These are phyloP conservation scores for Xeromyces bisporus DNA, from an alignment of 495 filamentous ascomycete genomes.

Conservation along the genomic window DNA sequence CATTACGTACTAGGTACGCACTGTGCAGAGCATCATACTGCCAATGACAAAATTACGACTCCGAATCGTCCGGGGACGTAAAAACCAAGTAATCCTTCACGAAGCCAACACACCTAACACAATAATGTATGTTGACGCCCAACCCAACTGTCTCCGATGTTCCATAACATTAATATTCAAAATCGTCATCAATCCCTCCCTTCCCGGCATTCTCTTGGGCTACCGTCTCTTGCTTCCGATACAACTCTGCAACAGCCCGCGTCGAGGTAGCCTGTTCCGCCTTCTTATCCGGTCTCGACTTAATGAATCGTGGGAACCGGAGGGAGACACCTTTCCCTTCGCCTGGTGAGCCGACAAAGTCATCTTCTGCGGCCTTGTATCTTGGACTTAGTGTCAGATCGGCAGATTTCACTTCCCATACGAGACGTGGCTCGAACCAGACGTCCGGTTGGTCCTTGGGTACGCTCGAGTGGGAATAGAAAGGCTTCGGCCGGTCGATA, in stretches of 20 bases:
- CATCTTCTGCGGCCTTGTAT: constrained; percentile 66
- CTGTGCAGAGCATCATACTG: too few relatives aligned
- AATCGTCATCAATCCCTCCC: constrained; percentile 86
- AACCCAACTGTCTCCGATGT: too few relatives aligned
- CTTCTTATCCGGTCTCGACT: constrained; percentile 83
- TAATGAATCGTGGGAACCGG: constrained; percentile 84
- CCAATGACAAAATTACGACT: too few relatives aligned
- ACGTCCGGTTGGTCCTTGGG: constrained; percentile 92
- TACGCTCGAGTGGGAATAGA: constrained; percentile 69
- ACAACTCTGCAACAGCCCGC: constrained; percentile 86
- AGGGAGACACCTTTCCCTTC: constrained; percentile 74
- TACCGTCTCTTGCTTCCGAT: constrained; percentile 81
- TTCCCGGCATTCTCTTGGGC: constrained; percentile 45
- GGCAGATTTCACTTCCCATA: constrained; percentile 96
- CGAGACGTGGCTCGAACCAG: constrained; percentile 87
- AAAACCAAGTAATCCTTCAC: too few relatives aligned
- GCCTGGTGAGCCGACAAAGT: constrained; percentile 34
- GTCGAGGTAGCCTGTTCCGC: constrained; percentile 75
- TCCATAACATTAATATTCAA: constrained; percentile 83
- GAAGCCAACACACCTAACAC: too few relatives aligned
- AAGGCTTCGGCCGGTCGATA: constrained; percentile 85
- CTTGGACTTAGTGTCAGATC: constrained; percentile 84
- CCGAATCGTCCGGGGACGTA: too few relatives aligned
- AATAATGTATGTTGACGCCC: too few relatives aligned
- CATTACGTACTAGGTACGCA: too few relatives aligned